phyloP scores from a whole-genome alignment of 352 stramenopile genomes.

The Phytopythium sindhum region DNA sequence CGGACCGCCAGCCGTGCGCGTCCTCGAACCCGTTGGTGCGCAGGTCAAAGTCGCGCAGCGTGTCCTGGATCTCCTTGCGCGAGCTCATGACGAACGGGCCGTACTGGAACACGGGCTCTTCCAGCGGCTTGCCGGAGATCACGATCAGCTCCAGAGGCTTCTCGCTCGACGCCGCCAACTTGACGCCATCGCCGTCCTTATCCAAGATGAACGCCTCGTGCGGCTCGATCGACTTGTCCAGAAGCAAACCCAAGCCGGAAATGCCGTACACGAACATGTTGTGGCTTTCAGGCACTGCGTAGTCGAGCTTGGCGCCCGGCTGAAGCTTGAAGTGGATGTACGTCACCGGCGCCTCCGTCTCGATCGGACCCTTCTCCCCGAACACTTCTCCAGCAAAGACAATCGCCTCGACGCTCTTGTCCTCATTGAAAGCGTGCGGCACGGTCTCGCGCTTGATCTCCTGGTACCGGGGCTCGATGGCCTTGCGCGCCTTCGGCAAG shows the following conservation, averaged over 20 bases:
- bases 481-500: slow-evolving; percentile 39
- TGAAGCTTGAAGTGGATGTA: slow-evolving; percentile 60
- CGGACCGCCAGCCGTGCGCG: slow-evolving; percentile 45
- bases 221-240: slow-evolving; percentile 18
- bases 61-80: slow-evolving; percentile 47
- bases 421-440: slow-evolving; percentile 31
- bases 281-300: slow-evolving; percentile 34
- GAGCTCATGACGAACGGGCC: slow-evolving; percentile 76
- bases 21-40: slow-evolving; percentile 68
- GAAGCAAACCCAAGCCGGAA: slow-evolving; percentile 23
- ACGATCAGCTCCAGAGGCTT: slow-evolving; percentile 54
- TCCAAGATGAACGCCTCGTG: slow-evolving; percentile 51
- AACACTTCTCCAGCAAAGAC: slow-evolving; percentile 54
- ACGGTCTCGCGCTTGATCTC: slow-evolving; percentile 39
- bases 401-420: slow-evolving; percentile 41
- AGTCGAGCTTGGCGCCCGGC: slow-evolving; percentile 26
- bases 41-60: slow-evolving; percentile 49
- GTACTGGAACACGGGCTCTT: slow-evolving; percentile 64
- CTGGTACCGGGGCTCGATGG: slow-evolving; percentile 49
- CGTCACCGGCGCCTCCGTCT: slow-evolving; percentile 41
- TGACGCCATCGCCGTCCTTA: slow-evolving; percentile 40
- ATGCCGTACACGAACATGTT: slow-evolving; percentile 45
- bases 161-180: slow-evolving; percentile 27
- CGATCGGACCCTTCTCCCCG: slow-evolving; percentile 32
- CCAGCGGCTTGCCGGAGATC: slow-evolving; percentile 49